Base-by-base conservation (phyloP, 1,139 yeast genomes). In the Saccharomyces hybrid region DNA sequence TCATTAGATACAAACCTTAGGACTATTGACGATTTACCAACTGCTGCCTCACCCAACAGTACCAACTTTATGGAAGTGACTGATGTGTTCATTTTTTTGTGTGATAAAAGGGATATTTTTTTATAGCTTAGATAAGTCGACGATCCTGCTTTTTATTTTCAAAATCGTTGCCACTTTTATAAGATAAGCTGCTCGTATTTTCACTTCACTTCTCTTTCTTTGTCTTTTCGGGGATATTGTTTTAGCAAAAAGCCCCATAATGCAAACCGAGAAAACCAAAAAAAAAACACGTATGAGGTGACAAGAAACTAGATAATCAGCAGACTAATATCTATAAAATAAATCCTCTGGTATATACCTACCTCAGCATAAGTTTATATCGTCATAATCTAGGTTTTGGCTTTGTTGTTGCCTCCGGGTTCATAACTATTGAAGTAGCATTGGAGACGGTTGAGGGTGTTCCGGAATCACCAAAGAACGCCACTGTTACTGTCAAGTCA, bases 11-110 rank as follows among this genome's bases (percentile, higher is more conserved):
- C 98, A 72, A 93, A 93, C 62, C 99, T 80, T 65, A 93, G 77
- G 47, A 93, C 98, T 42, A 93, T 78, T 3, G 97, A 88, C 1
- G 97, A 89, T 67, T 93, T 93, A 54, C 99, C 99, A 28, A 93
- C 99, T 0, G 99, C 99, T 0, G 99, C 98, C 71, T 93, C 99
- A 28, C 98, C 98, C 54, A 91, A 77, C 50, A 91, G 80, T 25
- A 91, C 98, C 56, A 91, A 79, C 72, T 91, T 91, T 54, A 90
- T 95, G 11, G 95, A 82, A 47, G 89, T 86, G 53, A 88, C 72
- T 31, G 62, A 54, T 5, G 63, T 59, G 54, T 64, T 64, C 68
- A 64, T 64, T 20, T 8, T 49, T 26, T n/a, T 13, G 27, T 47
- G 23, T 14, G 26, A 28, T 5, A 32, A 5, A 20, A 41, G 11